phyloP scores from a whole-genome alignment of 2,329 filamentous ascomycete species.

The Fusarium coicis region DNA sequence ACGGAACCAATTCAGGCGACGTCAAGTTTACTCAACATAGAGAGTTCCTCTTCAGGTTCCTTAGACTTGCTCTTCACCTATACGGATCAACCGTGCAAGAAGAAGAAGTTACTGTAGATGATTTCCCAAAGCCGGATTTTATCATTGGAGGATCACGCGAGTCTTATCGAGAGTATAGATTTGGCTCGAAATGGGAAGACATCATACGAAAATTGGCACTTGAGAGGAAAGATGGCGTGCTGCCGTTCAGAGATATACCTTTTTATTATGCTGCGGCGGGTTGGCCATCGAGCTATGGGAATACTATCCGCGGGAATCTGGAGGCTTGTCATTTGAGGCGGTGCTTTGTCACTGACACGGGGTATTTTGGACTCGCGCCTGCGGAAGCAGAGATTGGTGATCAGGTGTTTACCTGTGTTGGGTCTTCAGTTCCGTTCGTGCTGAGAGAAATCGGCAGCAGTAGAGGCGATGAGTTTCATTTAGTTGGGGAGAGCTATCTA shows the following conservation, averaged over 20 bases:
- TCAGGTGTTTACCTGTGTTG: accelerated
- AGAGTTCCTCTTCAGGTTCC: no score
- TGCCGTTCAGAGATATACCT: not conserved
- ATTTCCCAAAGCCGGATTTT: not conserved
- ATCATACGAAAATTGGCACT: not conserved
- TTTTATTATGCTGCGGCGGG: not conserved
- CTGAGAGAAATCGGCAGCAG: accelerated
- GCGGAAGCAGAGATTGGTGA: not conserved
- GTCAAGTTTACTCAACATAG: no score
- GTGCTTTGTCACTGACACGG: not conserved
- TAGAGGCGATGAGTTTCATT: not conserved
- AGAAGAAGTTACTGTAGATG: no score
- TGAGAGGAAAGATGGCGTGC: not conserved
- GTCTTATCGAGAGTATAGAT: not conserved
- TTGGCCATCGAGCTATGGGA: not conserved
- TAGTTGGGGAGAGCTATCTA: not conserved
- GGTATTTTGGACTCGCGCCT: not conserved
- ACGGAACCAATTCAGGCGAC: no score
- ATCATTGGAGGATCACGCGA: not conserved
- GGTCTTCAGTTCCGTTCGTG: accelerated
- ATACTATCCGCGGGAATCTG: accelerated
- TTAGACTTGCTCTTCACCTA: no score
- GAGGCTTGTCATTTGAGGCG: not conserved
- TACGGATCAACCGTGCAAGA: no score
- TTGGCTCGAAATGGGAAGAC: not conserved